These are phyloP conservation scores for Ophiocordyceps camponoti-floridani DNA, from an alignment of 2,329 filamentous ascomycete genomes.

Conservation along the genomic window DNA sequence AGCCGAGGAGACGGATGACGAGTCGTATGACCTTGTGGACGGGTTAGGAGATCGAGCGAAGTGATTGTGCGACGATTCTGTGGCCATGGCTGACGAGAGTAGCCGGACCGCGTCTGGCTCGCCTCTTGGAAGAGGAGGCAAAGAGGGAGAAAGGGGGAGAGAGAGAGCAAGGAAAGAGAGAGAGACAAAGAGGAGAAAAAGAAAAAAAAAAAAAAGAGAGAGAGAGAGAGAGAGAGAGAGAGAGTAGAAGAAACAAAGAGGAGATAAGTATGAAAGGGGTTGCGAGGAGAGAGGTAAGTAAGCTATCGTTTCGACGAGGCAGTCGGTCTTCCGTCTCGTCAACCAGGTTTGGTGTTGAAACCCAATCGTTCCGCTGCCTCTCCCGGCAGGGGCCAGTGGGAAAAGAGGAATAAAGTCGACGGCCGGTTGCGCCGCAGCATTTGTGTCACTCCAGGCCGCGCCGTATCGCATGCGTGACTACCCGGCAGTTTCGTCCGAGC, in stretches of 20 bases:
- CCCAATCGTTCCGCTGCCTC: conserved; percentile 2
- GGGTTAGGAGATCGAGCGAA: conserved; percentile 44
- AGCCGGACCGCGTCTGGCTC: neutral
- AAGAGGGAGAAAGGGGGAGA: neutral
- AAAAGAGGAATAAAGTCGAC: conserved; percentile 4
- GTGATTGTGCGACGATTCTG: conserved; percentile 33
- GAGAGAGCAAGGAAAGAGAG: neutral
- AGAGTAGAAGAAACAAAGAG: neutral
- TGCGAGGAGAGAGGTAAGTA: neutral
- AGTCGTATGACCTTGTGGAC: conserved; percentile 44
- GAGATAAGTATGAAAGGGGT: neutral
- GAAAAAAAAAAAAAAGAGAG: neutral
- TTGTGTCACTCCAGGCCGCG: conserved; percentile 6
- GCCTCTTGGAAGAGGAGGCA: neutral
- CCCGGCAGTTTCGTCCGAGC: neutral
- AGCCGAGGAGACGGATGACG: conserved; percentile 43
- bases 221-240: neutral
- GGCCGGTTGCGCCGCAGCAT: conserved; percentile 7
- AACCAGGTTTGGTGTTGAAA: conserved; percentile 4
- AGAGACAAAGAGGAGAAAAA: neutral
- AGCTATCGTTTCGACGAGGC: neutral
- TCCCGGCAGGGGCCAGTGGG: conserved; percentile 2
- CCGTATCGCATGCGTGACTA: conserved; percentile 6
- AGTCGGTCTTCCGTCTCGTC: conserved; percentile 4
- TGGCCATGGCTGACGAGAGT: conserved; percentile 21